Evolutionary conservation across 495 filamentous ascomycete genomes (phyloP).

Genomic region (Penicillium diatomitis): DNA sequence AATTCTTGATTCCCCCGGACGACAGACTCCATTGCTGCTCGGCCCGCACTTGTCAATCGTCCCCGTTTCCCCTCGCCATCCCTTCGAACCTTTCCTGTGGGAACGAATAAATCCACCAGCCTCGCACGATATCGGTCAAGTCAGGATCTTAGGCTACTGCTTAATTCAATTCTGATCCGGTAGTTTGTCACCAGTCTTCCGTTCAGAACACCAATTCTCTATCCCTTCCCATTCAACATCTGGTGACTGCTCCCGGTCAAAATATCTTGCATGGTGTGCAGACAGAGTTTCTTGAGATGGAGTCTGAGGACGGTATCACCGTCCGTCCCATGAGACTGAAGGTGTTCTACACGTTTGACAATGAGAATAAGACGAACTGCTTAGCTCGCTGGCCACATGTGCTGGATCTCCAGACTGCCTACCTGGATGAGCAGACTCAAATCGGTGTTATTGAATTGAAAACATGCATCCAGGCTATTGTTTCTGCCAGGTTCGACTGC

Average conservation of each 20-base stretch:
- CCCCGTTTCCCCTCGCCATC: conserved; percentile 3
- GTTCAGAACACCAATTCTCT: too few species aligned
- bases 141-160: not conserved
- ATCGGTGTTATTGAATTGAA: conserved; percentile 88
- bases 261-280: conserved; percentile 23
- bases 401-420: conserved; percentile 68
- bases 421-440: conserved; percentile 63
- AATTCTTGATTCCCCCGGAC: conserved; percentile 20
- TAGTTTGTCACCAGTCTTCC: too few species aligned
- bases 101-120: not conserved
- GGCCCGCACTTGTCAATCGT: conserved; percentile 3
- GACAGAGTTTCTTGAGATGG: conserved; percentile 31
- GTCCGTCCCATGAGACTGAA: conserved; percentile 62
- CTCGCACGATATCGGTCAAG: not conserved
- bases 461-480: conserved; percentile 83
- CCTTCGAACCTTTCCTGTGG: not conserved
- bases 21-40: conserved; percentile 9
- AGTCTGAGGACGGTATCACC: conserved; percentile 42
- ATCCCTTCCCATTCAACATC: too few species aligned
- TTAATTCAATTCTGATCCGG: too few species aligned
- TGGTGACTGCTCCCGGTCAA: too few species aligned
- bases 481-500: conserved; percentile 50
- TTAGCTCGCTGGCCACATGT: conserved; percentile 80
- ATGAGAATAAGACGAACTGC: conserved; percentile 81
- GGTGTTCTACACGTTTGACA: conserved; percentile 94